phyloP scores from a whole-genome alignment of 2,329 filamentous ascomycete genomes.

The Huntiella savannae region DNA sequence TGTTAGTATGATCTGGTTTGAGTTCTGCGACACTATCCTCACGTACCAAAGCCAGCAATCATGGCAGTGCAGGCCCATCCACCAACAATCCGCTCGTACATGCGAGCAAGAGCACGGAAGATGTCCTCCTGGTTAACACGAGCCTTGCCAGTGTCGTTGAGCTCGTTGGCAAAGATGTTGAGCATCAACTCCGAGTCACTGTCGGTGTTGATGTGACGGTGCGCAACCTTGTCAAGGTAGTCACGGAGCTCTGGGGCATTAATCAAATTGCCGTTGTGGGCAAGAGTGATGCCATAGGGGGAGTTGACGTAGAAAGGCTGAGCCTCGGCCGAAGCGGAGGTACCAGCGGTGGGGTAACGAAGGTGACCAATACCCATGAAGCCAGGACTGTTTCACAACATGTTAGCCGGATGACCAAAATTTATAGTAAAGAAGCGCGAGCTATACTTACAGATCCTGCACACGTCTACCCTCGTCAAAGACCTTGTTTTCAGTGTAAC shows the following conservation, averaged over 20 bases:
- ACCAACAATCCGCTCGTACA: slow-evolving; percentile 55
- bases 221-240: slow-evolving; percentile 59
- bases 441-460: slow-evolving; percentile 9
- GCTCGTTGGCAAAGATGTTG: slow-evolving; percentile 70
- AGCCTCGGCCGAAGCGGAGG: slow-evolving; percentile 53
- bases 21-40: too few species aligned
- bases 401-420: slow-evolving; percentile 23
- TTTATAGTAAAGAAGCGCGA: background rate
- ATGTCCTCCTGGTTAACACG: slow-evolving; percentile 63
- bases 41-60: slow-evolving; percentile 55
- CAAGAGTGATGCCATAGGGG: slow-evolving; percentile 64
- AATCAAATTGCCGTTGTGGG: slow-evolving; percentile 79
- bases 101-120: slow-evolving; percentile 50
- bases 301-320: slow-evolving; percentile 82
- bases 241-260: slow-evolving; percentile 49
- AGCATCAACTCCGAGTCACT: slow-evolving; percentile 71
- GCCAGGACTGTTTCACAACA: slow-evolving; percentile 35
- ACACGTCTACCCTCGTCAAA: slow-evolving; percentile 57
- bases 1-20: too few species aligned
- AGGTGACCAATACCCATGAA: slow-evolving; percentile 77
- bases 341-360: slow-evolving; percentile 78
- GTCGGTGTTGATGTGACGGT: slow-evolving; percentile 77
- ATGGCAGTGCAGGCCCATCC: slow-evolving; percentile 68
- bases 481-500: slow-evolving; percentile 32
- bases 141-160: slow-evolving; percentile 63